Evolutionary conservation across 2,329 filamentous ascomycete species (phyloP), one percentile per base, ranked within the genome.

Genomic region (Pseudocercospora ulei): DNA sequence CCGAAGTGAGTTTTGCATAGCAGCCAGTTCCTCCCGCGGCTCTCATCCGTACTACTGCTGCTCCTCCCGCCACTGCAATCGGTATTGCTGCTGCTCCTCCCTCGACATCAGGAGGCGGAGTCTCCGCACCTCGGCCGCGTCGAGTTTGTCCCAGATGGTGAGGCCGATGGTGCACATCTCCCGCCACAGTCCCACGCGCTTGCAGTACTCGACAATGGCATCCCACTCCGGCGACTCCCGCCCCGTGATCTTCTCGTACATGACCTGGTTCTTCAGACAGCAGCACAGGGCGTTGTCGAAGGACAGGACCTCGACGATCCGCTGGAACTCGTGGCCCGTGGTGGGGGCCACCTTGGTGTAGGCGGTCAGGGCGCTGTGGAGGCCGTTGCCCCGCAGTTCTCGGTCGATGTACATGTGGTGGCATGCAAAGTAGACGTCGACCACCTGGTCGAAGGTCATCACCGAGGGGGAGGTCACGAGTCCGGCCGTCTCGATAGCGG

Each of bases 281-380:
- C 34, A 16, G 28, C 33, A 12, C 5, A 39, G 16, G 5, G 28
- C 37, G 6, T 16, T 19, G 20, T 39, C 37, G 37, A 39, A 39
- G 2, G 27, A 7, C 0, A 31, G 22, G n/a, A 39, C 20, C 14
- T 39, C 37, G 5, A 17, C 14, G 18, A 39, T 31, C 28, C 33
- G 25, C 18, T 26, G 23, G 16, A 39, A 39, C 14, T 39, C 37
- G n/a, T 39, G 33, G 3, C 17, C 24, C 7, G 20, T 26, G 1
- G 27, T 5, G 2, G 27, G 14, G 16, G 26, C 17, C 20, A 18
- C 20, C 7, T 34, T 34, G 4, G 23, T 34, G 9, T 39, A 39
- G 19, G 33, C 20, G 14, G 18, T 24, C 8, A 39, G 25, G 8
- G 17, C 13, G 4, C 27, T 9, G 13, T 33, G 28, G 28, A 24